Base-by-base conservation (phyloP, 2,329 filamentous ascomycete genomes). In the Pseudodiploospora longispora region DNA sequence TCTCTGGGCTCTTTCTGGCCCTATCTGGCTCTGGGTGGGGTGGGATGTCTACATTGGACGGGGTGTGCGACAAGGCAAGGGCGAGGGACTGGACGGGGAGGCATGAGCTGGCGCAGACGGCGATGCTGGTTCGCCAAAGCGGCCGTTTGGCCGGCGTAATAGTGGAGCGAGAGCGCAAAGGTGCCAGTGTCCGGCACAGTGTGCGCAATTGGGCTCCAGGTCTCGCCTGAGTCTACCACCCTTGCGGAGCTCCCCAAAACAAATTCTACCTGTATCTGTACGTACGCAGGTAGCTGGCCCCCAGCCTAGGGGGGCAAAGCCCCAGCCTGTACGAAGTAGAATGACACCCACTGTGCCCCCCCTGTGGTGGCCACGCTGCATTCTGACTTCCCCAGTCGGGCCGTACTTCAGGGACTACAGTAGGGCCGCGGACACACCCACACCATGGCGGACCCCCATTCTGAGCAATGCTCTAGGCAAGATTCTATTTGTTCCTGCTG, bases 61-160 rank as follows among this genome's bases (percentile, higher is more conserved):
- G 47, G 52, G 42, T 50, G 52, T 47, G 57, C 52, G 52, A 50
- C 47, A 44, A 52, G 47, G 36, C 51, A 50, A 50, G 47, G 52
- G 42, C 50, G 52, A 48, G 57, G 53, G 52, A 50, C 47, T 45
- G 52, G 47, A 36, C 51, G 41, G 43, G 30, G 46, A 54, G 49
- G 53, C 49, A 48, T 51, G 48, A 46, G 50, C 47, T 49, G 49
- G 55, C 52, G 52, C 51, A 42, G 42, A 47, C 50, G 39, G 10
- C 30, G 31, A 46, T 51, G 52, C 56, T 64, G 64, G 62, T 63
- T 63, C 61, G 62, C 60, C 62, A 56, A 62, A 59, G 65, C 73
- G 74, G 74, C 72, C 70, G 61, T 74, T 71, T 76, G 62, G 65
- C 72, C 74, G 74, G 74, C 71, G 63, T 68, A 75, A 76, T 74